Percentiles rank a stretch among this genome's conserved stretches.
phyloP scores from a whole-genome alignment of 1,139 yeast genomes.

The Pichia sp. region DNA sequence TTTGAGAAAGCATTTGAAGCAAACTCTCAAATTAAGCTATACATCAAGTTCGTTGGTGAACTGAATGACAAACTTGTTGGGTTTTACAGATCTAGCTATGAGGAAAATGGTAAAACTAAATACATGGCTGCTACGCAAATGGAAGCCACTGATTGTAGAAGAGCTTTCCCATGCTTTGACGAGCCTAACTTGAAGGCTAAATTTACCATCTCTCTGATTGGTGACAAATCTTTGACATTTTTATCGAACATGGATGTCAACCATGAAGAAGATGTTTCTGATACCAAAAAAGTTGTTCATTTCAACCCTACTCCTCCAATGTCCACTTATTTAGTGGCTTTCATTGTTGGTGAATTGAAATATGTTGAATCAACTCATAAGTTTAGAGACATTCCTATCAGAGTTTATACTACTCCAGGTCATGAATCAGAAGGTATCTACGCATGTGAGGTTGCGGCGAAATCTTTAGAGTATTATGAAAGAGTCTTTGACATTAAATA shows the following conservation, averaged over 20 bases:
- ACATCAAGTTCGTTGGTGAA: slow-evolving; percentile 38
- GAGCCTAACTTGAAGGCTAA: slow-evolving; percentile 83
- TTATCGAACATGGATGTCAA: slow-evolving; percentile 74
- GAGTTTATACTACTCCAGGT: slow-evolving; percentile 52
- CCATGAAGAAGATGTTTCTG: slow-evolving; percentile 34
- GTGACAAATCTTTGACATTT: slow-evolving; percentile 56
- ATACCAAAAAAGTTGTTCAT: slow-evolving; percentile 36
- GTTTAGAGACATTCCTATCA: slow-evolving; percentile 41
- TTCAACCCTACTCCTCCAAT: slow-evolving; percentile 44
- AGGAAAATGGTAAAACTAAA: slow-evolving; percentile 53
- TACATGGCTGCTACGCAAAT: slow-evolving; percentile 81
- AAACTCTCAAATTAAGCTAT: slow-evolving; percentile 23
- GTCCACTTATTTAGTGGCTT: slow-evolving; percentile 53
- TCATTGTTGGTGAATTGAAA: slow-evolving; percentile 51
- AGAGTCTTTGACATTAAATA: slow-evolving; percentile 46
- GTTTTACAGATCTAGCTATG: slow-evolving; percentile 77
- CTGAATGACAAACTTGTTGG: slow-evolving; percentile 75
- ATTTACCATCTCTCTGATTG: slow-evolving; percentile 58
- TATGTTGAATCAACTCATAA: slow-evolving; percentile 39
- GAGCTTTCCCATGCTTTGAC: slow-evolving; percentile 88
- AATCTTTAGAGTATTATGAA: slow-evolving; percentile 45
- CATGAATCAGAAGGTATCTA: slow-evolving; percentile 41
- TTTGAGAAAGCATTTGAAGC: slow-evolving; percentile 41
- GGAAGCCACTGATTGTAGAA: slow-evolving; percentile 86
- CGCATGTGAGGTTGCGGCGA: slow-evolving; percentile 46